Base-by-base conservation (phyloP, 2,329 filamentous ascomycete species). In the Malbranchea cinnamomea region DNA sequence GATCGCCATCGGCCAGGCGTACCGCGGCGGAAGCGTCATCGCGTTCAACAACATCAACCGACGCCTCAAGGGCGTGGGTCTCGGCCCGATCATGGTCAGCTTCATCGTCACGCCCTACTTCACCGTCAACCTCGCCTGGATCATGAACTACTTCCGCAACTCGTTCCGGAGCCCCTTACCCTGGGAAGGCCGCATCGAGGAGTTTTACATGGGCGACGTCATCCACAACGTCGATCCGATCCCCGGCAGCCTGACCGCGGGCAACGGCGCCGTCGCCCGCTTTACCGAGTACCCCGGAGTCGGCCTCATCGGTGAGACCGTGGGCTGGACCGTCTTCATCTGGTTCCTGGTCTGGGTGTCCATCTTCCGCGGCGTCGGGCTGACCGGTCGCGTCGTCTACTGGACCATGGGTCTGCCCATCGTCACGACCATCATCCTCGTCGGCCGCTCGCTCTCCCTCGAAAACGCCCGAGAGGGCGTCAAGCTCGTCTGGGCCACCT, bases 371-470 rank as follows among this genome's bases (percentile, higher is more conserved):
- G 64, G 70, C 5, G 66, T 72, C 12, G 65, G 67, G 0, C 45
- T 69, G 35, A 71, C 68, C 2, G 68, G 68, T 2, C 60, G 67
- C 4, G 68, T 70, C 6, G 67, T 71, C 4, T 72, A 71, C 49
- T 68, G 68, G 46, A 71, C 67, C n/a, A 71, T 72, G 67, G 67
- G 66, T 1, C 44, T 72, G 4, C 68, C 68, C 0, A 68, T 72
- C 28, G 51, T 68, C 34, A 64, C 66, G 9, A 70, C 64, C 2
- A 57, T 72, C 36, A 61, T 71, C 32, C 55, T 72, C 15, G 59
- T 72, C 26, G 68, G 65, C 11, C 60, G 68, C 2, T 57, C 63
- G 0, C 45, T 63, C 1, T 70, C 68, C 0, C 62, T 71, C 0
- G 57, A 62, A 0, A 70, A 71, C 40, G 68, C 68, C 0, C 42